Percentiles rank a stretch among this genome's conserved stretches.
phyloP scores from a whole-genome alignment of 2,329 filamentous ascomycete species.

The Xylariaceae sp. region DNA sequence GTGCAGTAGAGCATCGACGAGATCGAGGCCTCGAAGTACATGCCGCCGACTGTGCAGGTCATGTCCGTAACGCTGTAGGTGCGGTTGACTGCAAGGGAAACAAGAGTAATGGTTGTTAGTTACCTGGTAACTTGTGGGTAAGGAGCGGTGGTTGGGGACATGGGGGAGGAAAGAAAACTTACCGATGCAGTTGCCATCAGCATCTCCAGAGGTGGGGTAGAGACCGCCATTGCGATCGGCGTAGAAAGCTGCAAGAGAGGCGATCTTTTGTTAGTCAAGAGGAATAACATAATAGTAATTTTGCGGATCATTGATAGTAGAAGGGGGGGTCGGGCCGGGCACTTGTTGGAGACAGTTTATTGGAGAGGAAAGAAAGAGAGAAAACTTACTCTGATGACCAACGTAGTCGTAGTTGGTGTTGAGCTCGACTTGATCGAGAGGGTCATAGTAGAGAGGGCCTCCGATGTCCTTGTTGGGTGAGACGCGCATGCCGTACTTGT shows the following conservation, averaged over 20 bases:
- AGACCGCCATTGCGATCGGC: slow-evolving; percentile 14
- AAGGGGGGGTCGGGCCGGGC: too few relatives aligned
- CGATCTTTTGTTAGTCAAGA: neutral
- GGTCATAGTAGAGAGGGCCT: slow-evolving; percentile 13
- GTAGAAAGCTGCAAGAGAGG: slow-evolving; percentile 12
- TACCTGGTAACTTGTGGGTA: too few relatives aligned
- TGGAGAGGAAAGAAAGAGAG: neutral
- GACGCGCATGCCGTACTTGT: slow-evolving; percentile 12
- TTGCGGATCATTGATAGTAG: too few relatives aligned
- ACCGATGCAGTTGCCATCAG: slow-evolving; percentile 15
- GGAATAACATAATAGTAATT: neutral
- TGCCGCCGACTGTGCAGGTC: neutral
- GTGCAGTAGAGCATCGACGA: neutral
- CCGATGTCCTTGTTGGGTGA: slow-evolving; percentile 12
- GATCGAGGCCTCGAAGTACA: neutral
- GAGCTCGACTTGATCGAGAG: slow-evolving; percentile 16
- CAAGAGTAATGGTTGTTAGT: too few relatives aligned
- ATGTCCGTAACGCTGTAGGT: neutral
- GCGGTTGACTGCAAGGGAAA: neutral
- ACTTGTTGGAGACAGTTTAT: neutral
- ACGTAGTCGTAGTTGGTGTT: slow-evolving; percentile 11
- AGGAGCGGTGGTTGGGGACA: too few relatives aligned
- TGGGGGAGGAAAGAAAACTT: neutral
- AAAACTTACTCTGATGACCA: slow-evolving; percentile 17
- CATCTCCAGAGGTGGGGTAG: slow-evolving; percentile 3